Conservation (phyloP, 192 early-diverging fungal genomes). For the Jimgerdemannia lactiflua region DNA sequence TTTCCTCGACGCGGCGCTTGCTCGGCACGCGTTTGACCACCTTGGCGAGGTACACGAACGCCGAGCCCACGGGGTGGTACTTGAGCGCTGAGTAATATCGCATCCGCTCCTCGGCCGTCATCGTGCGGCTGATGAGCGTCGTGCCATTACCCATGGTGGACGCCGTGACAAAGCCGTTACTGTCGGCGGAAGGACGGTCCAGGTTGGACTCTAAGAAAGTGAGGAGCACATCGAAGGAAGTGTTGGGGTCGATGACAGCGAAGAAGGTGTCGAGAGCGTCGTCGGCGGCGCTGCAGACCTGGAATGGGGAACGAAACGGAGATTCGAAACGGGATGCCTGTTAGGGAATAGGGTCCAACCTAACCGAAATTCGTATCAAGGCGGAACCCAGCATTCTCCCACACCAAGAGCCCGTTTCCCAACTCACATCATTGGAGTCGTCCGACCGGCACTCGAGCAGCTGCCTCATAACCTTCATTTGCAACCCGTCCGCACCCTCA, state of each 20-base stretch:
- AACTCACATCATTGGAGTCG: constrained; percentile 2
- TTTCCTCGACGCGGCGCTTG: constrained; percentile 20
- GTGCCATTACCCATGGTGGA: not conserved
- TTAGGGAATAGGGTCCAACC: not conserved
- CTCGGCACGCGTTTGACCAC: constrained; percentile 18
- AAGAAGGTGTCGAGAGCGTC: constrained; percentile 33
- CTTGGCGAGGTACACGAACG: constrained; percentile 27
- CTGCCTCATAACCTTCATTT: not conserved
- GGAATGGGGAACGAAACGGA: no score
- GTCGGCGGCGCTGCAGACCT: constrained; percentile 29
- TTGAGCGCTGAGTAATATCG: not conserved
- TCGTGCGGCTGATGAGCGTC: not conserved
- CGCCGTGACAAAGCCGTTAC: not conserved
- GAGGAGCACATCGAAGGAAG: constrained; percentile 22
- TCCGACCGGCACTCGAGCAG: not conserved
- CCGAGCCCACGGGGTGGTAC: constrained; percentile 26
- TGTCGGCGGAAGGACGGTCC: constrained; percentile 9
- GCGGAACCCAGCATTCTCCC: no score
- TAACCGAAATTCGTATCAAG: not conserved
- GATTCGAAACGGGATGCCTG: not conserved
- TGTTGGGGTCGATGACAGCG: constrained; percentile 19
- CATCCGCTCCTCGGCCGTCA: not conserved
- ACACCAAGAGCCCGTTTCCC: no score
- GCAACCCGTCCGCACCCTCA: not conserved
- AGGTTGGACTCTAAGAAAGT: constrained; percentile 19